Conservation (phyloP, 371 early-diverging fungal species). For the Batrachochytrium dendrobatidis region DNA sequence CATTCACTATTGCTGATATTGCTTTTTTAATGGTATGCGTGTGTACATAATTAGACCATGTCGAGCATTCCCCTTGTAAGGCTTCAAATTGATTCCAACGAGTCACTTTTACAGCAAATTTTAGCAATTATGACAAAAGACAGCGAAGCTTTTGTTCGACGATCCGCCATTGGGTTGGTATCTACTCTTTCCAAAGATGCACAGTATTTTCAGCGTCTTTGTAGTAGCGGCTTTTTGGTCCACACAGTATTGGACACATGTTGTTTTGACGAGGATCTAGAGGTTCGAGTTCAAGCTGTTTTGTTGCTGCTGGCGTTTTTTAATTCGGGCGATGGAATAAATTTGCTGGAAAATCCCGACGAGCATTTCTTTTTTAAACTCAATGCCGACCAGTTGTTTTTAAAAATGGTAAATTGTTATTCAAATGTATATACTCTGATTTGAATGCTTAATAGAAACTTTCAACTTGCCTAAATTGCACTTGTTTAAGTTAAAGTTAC, state of each 20-base stretch:
- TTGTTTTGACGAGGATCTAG: conserved; percentile 28
- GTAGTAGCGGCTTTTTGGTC: neutral
- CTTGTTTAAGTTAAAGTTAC: neutral
- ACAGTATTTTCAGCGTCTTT: too few species aligned
- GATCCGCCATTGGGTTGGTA: conserved; percentile 29
- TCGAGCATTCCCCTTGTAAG: neutral
- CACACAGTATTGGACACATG: conserved; percentile 8
- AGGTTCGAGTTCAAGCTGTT: conserved; percentile 32
- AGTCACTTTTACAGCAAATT: neutral
- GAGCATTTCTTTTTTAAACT: neutral
- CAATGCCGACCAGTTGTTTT: neutral
- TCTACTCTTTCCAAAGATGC: conserved; percentile 7
- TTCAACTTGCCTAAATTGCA: neutral
- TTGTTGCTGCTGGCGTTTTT: conserved; percentile 12
- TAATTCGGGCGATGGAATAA: neutral
- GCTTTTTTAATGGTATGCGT: neutral
- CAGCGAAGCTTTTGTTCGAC: conserved; percentile 39
- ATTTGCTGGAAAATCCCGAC: neutral
- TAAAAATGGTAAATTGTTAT: neutral
- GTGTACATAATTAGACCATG: neutral
- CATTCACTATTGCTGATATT: neutral
- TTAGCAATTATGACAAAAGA: conserved; percentile 10
- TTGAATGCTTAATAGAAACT: neutral
- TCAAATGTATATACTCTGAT: neutral
- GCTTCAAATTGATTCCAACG: neutral